Base-by-base conservation (phyloP, 1,284 basidiomycete genomes). In the Singerocomus rubriflavus region DNA sequence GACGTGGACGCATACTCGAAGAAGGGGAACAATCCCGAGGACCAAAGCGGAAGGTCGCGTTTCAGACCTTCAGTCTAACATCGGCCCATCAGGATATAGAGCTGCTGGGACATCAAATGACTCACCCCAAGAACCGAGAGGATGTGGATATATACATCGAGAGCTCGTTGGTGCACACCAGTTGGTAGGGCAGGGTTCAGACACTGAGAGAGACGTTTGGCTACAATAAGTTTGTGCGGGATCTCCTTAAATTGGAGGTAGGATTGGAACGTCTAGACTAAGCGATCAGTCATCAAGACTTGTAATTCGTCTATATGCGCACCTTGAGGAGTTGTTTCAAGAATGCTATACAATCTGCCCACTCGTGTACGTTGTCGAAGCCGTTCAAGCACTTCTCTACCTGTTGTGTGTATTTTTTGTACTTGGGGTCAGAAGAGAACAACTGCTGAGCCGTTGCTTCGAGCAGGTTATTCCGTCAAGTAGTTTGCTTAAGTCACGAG, bases 271-370 rank as follows among this genome's bases (percentile, higher is more conserved):
- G 94, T 91, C 92, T 95, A 64, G 10, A 37, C 25, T 12, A 27
- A 32, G 38, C 16, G 11, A 40, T 55, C 32, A 50, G 44, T 16
- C 13, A 41, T 30, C 26, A n/a, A 35, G 29, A 26, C 8, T 3
- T 5, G 36, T 30, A 8, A 42, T 52, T 29, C 9, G 6, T 25
- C 17, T 41, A 25, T 21, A 55, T 35, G 49, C 46, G 38, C 36
- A 67, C 94, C 81, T 98, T 99, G 59, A 98, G 83, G 51, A 99
- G 73, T 55, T 95, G 88, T 61, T 94, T 95, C 64, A 99, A 74
- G 72, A 99, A 99, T 38, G 96, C 90, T 66, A 98, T 98, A 69
- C 96, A 99, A 75, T 99, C 97, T 52, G 97, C 96, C 97, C 97
- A 99, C 74, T 99, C 97, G 55, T 96, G 92, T 54, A 98, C 93